Base-by-base conservation (phyloP, 257 asterid species). In the Nicotiana sylvestris region DNA sequence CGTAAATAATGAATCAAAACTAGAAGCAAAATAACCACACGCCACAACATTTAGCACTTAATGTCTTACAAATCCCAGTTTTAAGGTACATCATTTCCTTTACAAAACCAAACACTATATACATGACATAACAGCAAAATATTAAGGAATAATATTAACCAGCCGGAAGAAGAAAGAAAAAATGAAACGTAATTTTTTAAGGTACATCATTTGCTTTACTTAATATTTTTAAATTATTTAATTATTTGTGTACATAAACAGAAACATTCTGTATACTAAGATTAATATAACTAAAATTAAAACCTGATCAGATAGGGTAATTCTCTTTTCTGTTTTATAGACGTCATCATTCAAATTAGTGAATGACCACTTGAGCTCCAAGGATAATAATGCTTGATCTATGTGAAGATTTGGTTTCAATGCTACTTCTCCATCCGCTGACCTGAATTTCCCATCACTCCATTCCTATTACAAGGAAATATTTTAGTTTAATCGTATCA, bases 231-330 rank as follows among this genome's bases (percentile, higher is more conserved):
- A 43, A 6, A 43, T 46, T 46, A 25, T 11, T 25, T 21, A 25
- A 72, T 25, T 72, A 25, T 18, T n/a, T 18, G 25, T 18, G 27
- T 10, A 77, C 29, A 82, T 35, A 82, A 32, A 66, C 25, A 86
- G 43, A 58, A 85, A 74, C 0, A 33, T 39, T 0, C 82, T 84
- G 78, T 81, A 90, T 4, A 91, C 11, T 37, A 90, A 66, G 4
- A 49, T 58, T 25, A 81, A 6, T 56, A 88, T 2, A 3, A 89
- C 64, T 11, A 91, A 76, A 77, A 90, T 32, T 32, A 86, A 43
- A 25, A 88, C 81, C 86, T 92, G 94, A 85, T 90, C 88, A 60
- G 56, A 78, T 66, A 92, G 53, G 33, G 91, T 77, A 60, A 89
- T 84, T 6, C n/a, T 62, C 72, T 79, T 84, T 66, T 67, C 62